These are phyloP conservation scores for Candida nitratophila DNA, from an alignment of 805 yeast species.

Conservation along the genomic window DNA sequence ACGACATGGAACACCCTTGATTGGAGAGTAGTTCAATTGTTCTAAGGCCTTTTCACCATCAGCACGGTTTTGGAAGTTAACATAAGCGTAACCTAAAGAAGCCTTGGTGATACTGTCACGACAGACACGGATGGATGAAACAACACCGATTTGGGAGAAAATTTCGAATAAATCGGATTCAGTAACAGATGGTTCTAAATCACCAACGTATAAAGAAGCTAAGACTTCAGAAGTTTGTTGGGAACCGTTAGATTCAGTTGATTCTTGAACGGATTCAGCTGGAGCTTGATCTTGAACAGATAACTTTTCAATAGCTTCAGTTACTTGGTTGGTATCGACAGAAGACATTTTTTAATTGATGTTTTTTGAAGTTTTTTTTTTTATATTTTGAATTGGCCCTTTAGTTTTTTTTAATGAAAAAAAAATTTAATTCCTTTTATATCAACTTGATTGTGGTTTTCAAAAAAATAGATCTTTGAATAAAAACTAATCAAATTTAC, in stretches of 20 bases:
- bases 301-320: slow-evolving; percentile 28
- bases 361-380: slow-evolving; percentile 11
- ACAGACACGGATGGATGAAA: slow-evolving; percentile 95
- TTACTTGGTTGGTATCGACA: slow-evolving; percentile 26
- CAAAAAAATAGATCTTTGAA: neutral
- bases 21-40: slow-evolving; percentile 87
- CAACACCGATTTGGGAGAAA: slow-evolving; percentile 92
- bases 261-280: slow-evolving; percentile 16
- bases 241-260: slow-evolving; percentile 23
- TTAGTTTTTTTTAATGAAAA: neutral
- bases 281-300: slow-evolving; percentile 24
- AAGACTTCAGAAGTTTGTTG: slow-evolving; percentile 47
- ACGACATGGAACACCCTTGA: slow-evolving; percentile 96
- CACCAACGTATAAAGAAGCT: slow-evolving; percentile 95
- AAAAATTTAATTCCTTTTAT: neutral
- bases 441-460: neutral
- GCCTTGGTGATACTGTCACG: slow-evolving; percentile 97
- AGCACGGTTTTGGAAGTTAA: slow-evolving; percentile 81
- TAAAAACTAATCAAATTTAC: slow-evolving; percentile 2
- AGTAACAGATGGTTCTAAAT: slow-evolving; percentile 84
- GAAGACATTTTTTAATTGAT: slow-evolving; percentile 25
- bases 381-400: slow-evolving; percentile 3
- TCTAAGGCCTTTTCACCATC: slow-evolving; percentile 95
- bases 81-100: slow-evolving; percentile 97
- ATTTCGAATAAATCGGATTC: slow-evolving; percentile 94